Evolutionary conservation across 306 rosid genomes (phyloP), one percentile per base, ranked within the genome.

Genomic region (Cicer cuneatum): DNA sequence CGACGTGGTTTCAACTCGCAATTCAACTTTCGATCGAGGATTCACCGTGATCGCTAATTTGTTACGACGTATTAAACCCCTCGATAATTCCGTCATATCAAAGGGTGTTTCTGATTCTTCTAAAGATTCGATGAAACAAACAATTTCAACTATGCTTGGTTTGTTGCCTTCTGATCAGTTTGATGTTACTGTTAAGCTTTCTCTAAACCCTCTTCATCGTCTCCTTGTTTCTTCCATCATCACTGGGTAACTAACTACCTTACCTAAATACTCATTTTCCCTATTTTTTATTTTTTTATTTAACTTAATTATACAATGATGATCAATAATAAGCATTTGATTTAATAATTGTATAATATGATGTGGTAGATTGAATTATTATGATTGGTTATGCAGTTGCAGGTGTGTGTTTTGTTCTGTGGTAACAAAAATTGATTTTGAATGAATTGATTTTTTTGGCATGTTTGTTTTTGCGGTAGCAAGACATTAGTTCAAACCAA

Each of bases 131-230:
- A 95, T 95, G 98, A 94, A 92, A 80, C 92, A 92, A 76, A 95
- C 99, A n/a, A 92, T 95, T 60, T 95, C 98, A 14, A 86, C 96
- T 7, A 95, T 92, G 98, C 87, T 95, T 4, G 99, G 99, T 0
- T 69, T 94, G 78, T 87, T 94, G 2, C 99, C 97, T 11, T 94
- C 99, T 29, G 93, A 92, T 71, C 97, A 90, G 39, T 94, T 94
- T 83, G 46, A 92, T 42, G 97, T 94, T 39, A 90, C 92, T 24
- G 80, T 94, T 33, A 67, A 77, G 57, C 86, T 87, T 79, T 82
- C 89, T 16, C 82, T 64, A 81, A 83, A 57, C 2, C 97, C 97
- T 1, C 95, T 94, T 18, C 87, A 88, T 46, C 94, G 88, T 39
- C 89, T 94, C 14, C 90, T 94, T 6, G 86, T 84, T 71, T 94